A percentile compares a stretch with the other conserved stretches of the same genome.
Evolutionary conservation across 129 eudicot species (phyloP).

Genomic region (Sambucus nigra): DNA sequence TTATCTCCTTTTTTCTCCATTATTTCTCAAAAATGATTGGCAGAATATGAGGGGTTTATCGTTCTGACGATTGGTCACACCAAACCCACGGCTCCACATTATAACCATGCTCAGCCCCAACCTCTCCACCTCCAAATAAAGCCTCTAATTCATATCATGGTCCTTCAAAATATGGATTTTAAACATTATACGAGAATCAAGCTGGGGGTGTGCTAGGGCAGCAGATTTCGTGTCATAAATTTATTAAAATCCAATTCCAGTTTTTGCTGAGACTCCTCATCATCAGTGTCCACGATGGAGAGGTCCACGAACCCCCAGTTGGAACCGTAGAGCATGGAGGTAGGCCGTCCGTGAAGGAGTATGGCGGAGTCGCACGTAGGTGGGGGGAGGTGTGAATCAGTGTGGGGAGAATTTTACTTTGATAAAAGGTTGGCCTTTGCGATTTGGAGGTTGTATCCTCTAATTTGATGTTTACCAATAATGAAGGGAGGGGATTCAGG

Average conservation of each 20-base stretch:
- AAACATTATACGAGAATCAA: constrained; percentile 16
- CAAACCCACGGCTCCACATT: constrained; percentile 54
- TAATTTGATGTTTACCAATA: too few relatives aligned
- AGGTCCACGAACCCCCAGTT: constrained; percentile 45
- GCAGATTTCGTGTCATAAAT: constrained; percentile 16
- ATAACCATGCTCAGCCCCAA: constrained; percentile 36
- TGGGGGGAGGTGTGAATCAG: constrained; percentile 34
- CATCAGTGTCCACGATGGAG: constrained; percentile 15
- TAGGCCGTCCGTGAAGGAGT: constrained; percentile 20
- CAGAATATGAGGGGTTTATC: too few relatives aligned
- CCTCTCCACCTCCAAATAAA: constrained; percentile 55
- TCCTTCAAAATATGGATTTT: constrained; percentile 26
- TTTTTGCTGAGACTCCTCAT: constrained; percentile 25
- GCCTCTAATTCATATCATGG: constrained; percentile 28
- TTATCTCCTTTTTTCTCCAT: too few relatives aligned
- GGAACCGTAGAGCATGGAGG: constrained; percentile 21
- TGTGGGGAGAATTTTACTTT: constrained; percentile 44
- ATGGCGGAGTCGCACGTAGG: constrained; percentile 22
- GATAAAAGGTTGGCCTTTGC: too few relatives aligned
- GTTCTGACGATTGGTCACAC: constrained; percentile 30
- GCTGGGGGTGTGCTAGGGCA: constrained; percentile 14
- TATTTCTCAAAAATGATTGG: too few relatives aligned
- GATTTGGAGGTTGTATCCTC: too few relatives aligned
- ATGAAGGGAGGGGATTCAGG: too few relatives aligned
- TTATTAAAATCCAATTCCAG: constrained; percentile 17